Base-by-base conservation (phyloP, 768 basidiomycete genomes). In the Termitomyces sp. region DNA sequence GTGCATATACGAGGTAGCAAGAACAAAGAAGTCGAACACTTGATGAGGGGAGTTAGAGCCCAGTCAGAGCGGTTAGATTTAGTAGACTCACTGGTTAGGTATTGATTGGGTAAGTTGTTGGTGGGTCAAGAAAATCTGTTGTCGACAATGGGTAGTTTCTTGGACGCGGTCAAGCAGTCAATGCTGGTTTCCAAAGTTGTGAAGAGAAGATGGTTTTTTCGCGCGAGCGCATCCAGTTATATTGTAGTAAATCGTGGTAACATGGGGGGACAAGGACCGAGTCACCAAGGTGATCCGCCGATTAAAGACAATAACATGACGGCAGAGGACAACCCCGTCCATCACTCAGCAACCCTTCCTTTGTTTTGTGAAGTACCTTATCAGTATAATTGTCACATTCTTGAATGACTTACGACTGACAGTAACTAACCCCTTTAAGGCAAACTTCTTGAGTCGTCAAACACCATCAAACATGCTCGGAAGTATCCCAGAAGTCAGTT, bases 281-380 rank as follows among this genome's bases (percentile, higher is more conserved):
- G 19, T 57, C 56, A 41, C 56, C 56, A 44, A 45, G 56, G 56
- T 38, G 49, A 57, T 57, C 19, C 41, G 17, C 10, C 32, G n/a
- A 38, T 27, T 23, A 38, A 21, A 19, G 11, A 43, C 47, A 50
- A 48, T 49, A 57, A 17, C 42, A 50, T 50, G 17, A 32, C 34
- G 17, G 17, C 47, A 25, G 31, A 53, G 8, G n/a, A 43, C 31
- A 53, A 34, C 14, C 21, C 16, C 12, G 37, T 27, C 16, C 7
- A 37, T 35, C 54, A 48, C 46, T 40, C 45, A 38, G n/a, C 38
- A 32, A 41, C 16, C 31, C 7, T 31, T 10, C 38, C 16, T 56
- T 56, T 56, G 42, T 50, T 56, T 42, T 48, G 47, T 48, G 31
- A 34, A 34, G 21, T 32, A 21, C 12, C 12, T 47, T 31, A 17